phyloP scores from a whole-genome alignment of 805 yeast genomes.

The Tetrapisispora fleetii region DNA sequence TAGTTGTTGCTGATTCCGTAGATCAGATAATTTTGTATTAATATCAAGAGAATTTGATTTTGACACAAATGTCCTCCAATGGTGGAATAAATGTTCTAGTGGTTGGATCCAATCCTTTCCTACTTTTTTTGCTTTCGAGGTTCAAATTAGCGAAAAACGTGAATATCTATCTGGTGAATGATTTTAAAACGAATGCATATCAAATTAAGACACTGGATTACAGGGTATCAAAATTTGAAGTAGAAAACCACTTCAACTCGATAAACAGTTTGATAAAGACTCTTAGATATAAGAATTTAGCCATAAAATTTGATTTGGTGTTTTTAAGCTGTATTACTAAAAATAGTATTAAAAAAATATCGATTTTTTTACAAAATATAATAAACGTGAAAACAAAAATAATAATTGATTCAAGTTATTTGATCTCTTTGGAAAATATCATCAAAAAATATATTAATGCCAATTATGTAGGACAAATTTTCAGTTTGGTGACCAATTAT shows the following conservation, averaged over 20 bases:
- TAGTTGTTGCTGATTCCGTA: not conserved
- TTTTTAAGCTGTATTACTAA: conserved; percentile 27
- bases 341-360: conserved; percentile 6
- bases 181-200: conserved; percentile 12
- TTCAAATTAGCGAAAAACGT: conserved; percentile 15
- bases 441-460: conserved; percentile 34
- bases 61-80: not conserved
- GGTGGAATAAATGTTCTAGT: conserved; percentile 11
- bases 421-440: conserved; percentile 58
- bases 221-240: conserved; percentile 9
- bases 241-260: conserved; percentile 21
- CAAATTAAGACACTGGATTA: conserved; percentile 11
- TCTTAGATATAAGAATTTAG: not conserved
- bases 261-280: conserved; percentile 9
- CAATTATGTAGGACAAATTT: conserved; percentile 29
- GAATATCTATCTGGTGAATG: conserved; percentile 12
- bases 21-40: not conserved
- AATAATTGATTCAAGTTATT: conserved; percentile 57
- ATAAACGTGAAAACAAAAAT: conserved; percentile 38
- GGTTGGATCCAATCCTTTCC: conserved; percentile 19
- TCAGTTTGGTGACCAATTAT: conserved; percentile 52
- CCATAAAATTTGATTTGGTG: conserved; percentile 32
- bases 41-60: not conserved
- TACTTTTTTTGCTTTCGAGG: conserved; percentile 18
- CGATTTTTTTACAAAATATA: conserved; percentile 39